Conservation (phyloP, 345 rosid species). For the Syzygium aqueum region DNA sequence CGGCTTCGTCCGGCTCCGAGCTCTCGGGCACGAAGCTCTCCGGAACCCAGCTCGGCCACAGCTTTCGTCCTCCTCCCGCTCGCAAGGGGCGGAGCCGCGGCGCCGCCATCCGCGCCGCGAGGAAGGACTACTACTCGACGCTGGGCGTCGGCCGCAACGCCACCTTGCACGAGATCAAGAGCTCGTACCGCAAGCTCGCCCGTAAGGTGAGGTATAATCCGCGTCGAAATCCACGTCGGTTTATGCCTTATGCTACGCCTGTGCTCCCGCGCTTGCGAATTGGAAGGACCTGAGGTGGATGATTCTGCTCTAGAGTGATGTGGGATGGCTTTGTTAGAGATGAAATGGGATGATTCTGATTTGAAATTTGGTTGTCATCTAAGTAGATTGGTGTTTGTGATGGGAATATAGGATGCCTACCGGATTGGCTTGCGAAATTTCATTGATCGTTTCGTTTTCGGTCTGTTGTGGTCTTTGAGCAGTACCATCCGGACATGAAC, state of each 20-base stretch:
- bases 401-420: background rate
- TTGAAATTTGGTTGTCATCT: background rate
- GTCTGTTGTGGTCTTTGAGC: slow-evolving; percentile 14
- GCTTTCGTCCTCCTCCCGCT: background rate
- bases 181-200: slow-evolving; percentile 76
- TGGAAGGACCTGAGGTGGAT: background rate
- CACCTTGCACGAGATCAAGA: slow-evolving; percentile 64
- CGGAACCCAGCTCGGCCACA: background rate
- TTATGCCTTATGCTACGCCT: background rate
- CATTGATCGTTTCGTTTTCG: background rate
- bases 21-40: background rate
- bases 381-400: background rate
- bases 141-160: slow-evolving; percentile 58
- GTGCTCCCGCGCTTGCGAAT: background rate
- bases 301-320: background rate
- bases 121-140: slow-evolving; percentile 55
- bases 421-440: background rate
- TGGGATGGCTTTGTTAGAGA: background rate
- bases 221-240: background rate
- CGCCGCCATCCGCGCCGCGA: slow-evolving; percentile 24
- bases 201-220: slow-evolving; percentile 50
- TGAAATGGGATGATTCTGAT: background rate
- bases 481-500: slow-evolving; percentile 92
- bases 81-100: background rate
- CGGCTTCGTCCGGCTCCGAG: background rate